Evolutionary conservation across 2,329 filamentous ascomycete genomes (phyloP).

Genomic region (Aulographum hederae): DNA sequence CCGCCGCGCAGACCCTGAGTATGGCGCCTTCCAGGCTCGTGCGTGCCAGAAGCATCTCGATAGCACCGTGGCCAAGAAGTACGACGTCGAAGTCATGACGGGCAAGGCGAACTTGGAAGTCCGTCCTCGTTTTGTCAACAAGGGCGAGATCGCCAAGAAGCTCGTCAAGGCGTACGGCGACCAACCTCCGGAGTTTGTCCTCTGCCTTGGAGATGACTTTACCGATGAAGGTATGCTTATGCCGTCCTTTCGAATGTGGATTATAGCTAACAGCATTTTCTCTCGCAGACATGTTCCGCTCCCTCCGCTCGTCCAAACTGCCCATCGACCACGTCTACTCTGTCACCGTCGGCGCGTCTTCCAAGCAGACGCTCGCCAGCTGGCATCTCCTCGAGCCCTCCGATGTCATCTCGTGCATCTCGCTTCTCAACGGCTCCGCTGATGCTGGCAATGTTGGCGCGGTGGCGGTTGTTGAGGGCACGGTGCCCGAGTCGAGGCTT

Average conservation of each 20-base stretch:
- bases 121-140: conserved; percentile 93
- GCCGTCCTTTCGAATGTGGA: no score
- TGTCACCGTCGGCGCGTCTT: conserved; percentile 79
- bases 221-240: conserved; percentile 69
- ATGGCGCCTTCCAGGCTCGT: conserved; percentile 59
- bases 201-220: conserved; percentile 88
- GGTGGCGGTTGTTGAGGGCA: conserved; percentile 20
- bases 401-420: conserved; percentile 59
- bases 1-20: conserved; percentile 73
- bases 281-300: conserved; percentile 66
- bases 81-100: conserved; percentile 89
- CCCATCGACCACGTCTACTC: conserved; percentile 58
- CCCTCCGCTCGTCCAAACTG: conserved; percentile 42
- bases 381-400: conserved; percentile 81
- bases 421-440: conserved; percentile 32
- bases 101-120: conserved; percentile 96
- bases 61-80: conserved; percentile 54
- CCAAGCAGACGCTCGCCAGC: conserved; percentile 75
- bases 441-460: conserved; percentile 22
- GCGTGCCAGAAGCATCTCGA: conserved; percentile 73
- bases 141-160: conserved; percentile 82
- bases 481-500: conserved; percentile 17
- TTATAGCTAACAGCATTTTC: conserved; percentile 1
- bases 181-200: conserved; percentile 46
- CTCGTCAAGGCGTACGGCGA: conserved; percentile 54